Base-by-base conservation (phyloP, 73 alveolate species). In the Paramecium primaurelia region DNA sequence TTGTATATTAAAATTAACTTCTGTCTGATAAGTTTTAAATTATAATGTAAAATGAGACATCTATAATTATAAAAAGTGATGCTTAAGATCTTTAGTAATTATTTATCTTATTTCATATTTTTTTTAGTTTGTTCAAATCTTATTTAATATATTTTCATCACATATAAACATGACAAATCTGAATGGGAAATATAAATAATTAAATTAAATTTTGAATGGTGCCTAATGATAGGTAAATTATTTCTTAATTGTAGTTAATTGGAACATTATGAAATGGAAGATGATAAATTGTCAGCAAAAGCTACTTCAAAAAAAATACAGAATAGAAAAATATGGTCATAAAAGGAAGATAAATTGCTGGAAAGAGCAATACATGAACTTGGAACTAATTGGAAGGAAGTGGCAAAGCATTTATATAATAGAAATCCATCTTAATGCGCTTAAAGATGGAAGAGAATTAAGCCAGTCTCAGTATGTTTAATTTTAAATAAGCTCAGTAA, bases 321-420 rank as follows among this genome's bases (percentile, higher is more conserved):
- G 22, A 45, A 49, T 80, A 80, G 91, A 80, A 80, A 49, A 80
- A 26, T 80, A 25, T 80, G 91, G 91, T 40, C 91, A 2, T 40
- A 22, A 8, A 80, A 47, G 30, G 91, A 80, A 26, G 91, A 80
- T 34, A 80, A 49, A 12, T 14, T 44, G 12, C 34, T 80, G 16
- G 91, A 80, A 42, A 25, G 58, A 12, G 91, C 91, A 26, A 80
- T 80, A 8, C 51, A 42, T 44, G 75, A 45, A 40, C 38, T 26
- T 12, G 91, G 91, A 45, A 80, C 91, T 25, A 80, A 80, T 36
- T 80, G 91, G 91, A 80, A 47, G 77, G 91, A 80, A 49, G 91
- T 80, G 49, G 71, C 91, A 11, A 80, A 80, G 58, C 47, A 25
- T 30, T 64, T 80, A 26, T 14, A 42, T 11, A 28, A 45, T 44